phyloP scores from a whole-genome alignment of 1,284 basidiomycete species.

The Sporisorium scitamineum region DNA sequence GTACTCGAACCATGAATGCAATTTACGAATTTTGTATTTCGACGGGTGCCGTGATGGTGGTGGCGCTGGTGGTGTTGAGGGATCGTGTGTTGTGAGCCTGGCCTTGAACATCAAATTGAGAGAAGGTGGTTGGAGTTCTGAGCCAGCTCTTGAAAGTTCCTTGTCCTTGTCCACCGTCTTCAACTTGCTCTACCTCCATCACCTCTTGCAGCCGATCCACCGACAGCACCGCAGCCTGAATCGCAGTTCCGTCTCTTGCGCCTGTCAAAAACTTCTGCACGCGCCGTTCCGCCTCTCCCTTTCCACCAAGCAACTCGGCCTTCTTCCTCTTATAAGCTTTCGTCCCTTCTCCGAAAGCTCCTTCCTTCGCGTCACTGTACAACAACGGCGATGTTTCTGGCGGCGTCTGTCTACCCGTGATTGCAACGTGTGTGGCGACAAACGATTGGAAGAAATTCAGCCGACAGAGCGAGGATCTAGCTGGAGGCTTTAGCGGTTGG shows the following conservation, averaged over 20 bases:
- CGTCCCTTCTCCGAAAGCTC: conserved; percentile 8
- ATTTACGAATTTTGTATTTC: background rate
- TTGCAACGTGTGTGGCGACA: background rate
- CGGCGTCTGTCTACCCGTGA: background rate
- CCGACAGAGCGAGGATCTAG: conserved; percentile 31
- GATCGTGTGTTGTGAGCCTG: background rate
- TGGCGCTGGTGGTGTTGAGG: background rate
- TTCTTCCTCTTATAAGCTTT: conserved; percentile 20
- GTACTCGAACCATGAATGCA: too few species aligned
- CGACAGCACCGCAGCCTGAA: background rate
- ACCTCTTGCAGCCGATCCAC: background rate
- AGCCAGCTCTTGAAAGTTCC: conserved; percentile 23
- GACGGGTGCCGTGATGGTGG: background rate
- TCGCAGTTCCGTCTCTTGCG: conserved; percentile 19
- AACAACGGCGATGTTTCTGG: background rate
- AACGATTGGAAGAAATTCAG: conserved; percentile 23
- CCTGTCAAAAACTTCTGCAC: conserved; percentile 21
- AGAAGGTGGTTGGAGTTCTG: conserved; percentile 11
- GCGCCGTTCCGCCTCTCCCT: conserved; percentile 1
- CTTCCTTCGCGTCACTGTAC: conserved; percentile 35
- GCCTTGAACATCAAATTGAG: conserved; percentile 22
- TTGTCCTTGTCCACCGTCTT: background rate
- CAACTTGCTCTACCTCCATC: background rate
- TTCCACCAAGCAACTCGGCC: conserved; percentile 21
- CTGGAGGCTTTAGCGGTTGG: conserved; percentile 24